Conservation (phyloP, 176 grass and related monocot genomes). For the Ensete glaucum region DNA sequence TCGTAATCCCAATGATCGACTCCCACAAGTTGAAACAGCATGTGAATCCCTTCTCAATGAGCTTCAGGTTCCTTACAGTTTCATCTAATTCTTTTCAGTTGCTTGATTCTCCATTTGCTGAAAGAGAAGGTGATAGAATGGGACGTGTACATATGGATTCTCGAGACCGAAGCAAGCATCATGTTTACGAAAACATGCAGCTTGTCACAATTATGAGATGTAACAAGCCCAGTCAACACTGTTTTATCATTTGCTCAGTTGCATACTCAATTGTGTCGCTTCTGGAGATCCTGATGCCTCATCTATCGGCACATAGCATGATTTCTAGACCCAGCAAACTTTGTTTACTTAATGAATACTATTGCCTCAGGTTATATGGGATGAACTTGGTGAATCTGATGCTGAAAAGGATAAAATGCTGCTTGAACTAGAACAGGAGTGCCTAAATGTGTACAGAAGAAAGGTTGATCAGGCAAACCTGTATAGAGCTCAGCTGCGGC, state of each 20-base stretch:
- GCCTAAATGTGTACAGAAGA: constrained; percentile 52
- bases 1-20: background rate
- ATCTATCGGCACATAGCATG: background rate
- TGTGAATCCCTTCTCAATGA: background rate
- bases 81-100: background rate
- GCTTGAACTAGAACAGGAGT: constrained; percentile 63
- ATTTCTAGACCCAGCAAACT: background rate
- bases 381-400: constrained; percentile 69
- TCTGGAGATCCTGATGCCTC: background rate
- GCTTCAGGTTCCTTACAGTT: constrained; percentile 1
- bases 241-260: background rate
- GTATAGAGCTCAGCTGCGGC: constrained; percentile 48
- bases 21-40: background rate
- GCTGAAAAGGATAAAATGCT: constrained; percentile 49
- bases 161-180: background rate
- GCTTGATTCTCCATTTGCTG: too few relatives aligned
- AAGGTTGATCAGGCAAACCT: constrained; percentile 63
- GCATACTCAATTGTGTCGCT: background rate
- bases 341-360: background rate
- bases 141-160: background rate
- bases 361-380: constrained; percentile 61
- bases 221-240: background rate
- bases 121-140: background rate
- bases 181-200: background rate
- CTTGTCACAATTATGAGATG: background rate